phyloP scores from a whole-genome alignment of 2,329 filamentous ascomycete genomes.

The Phialemonium atrogriseum region DNA sequence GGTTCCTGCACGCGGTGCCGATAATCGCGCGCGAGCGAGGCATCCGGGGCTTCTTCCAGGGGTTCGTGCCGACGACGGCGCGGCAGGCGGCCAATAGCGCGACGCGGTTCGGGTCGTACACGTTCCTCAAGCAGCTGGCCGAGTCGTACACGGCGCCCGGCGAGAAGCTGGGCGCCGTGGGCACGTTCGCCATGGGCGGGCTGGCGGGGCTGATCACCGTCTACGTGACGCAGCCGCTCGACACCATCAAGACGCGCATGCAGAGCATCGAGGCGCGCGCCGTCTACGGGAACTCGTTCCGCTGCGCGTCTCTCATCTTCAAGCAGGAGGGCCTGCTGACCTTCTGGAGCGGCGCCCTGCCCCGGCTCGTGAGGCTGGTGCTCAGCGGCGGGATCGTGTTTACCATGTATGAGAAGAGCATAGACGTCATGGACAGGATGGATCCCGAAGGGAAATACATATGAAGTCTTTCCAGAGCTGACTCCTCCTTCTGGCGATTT shows the following conservation, averaged over 20 bases:
- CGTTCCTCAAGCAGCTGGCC: conserved; percentile 80
- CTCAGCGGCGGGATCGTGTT: conserved; percentile 96
- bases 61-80: conserved; percentile 89
- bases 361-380: conserved; percentile 73
- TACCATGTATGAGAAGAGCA: conserved; percentile 96
- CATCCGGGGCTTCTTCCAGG: conserved; percentile 89
- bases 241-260: conserved; percentile 97
- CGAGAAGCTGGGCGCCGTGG: conserved; percentile 81
- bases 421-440: conserved; percentile 70
- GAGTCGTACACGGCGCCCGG: conserved; percentile 88
- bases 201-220: conserved; percentile 88
- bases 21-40: conserved; percentile 86
- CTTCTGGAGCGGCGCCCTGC: conserved; percentile 90
- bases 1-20: conserved; percentile 82
- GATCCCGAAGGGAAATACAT: conserved; percentile 84
- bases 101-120: conserved; percentile 85
- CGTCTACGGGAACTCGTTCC: conserved; percentile 79
- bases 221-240: conserved; percentile 65
- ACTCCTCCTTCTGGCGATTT: too few relatives aligned
- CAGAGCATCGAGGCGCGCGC: conserved; percentile 81
- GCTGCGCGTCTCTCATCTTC: conserved; percentile 76
- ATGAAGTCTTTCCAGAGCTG: too few relatives aligned
- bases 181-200: conserved; percentile 87
- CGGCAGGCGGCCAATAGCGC: conserved; percentile 93
- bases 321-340: conserved; percentile 83